Evolutionary conservation across 305 asterid genomes (phyloP).

Genomic region (Fraxinus baroniana): DNA sequence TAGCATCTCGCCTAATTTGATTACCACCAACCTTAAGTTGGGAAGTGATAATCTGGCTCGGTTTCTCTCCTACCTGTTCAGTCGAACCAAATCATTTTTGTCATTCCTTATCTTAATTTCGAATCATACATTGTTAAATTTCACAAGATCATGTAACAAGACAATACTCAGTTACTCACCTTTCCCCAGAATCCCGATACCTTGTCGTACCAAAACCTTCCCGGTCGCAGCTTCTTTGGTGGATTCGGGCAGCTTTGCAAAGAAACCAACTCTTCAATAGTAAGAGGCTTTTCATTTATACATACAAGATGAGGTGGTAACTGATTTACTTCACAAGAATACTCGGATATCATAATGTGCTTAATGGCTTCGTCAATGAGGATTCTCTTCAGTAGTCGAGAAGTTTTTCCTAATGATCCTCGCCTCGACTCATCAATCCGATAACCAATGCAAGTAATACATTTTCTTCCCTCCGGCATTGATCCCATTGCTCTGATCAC

Average conservation of each 20-base stretch:
- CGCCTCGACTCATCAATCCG: slow-evolving; percentile 58
- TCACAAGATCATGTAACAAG: background rate
- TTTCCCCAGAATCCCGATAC: slow-evolving; percentile 88
- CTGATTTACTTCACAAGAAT: slow-evolving; percentile 59
- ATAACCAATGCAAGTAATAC: slow-evolving; percentile 59
- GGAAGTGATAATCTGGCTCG: slow-evolving; percentile 69
- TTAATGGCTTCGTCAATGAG: slow-evolving; percentile 39
- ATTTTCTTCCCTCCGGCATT: slow-evolving; percentile 90
- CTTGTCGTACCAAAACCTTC: slow-evolving; percentile 83
- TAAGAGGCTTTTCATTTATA: slow-evolving; percentile 57
- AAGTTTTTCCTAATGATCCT: slow-evolving; percentile 58
- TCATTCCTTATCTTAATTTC: background rate
- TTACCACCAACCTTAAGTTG: slow-evolving; percentile 54
- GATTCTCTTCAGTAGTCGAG: slow-evolving; percentile 58
- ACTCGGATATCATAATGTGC: slow-evolving; percentile 55
- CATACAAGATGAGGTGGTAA: slow-evolving; percentile 49
- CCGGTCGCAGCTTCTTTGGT: slow-evolving; percentile 80
- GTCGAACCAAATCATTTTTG: slow-evolving; percentile 17
- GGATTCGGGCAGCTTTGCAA: slow-evolving; percentile 69
- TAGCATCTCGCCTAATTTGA: slow-evolving; percentile 46
- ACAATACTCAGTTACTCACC: slow-evolving; percentile 43
- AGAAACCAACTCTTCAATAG: slow-evolving; percentile 47
- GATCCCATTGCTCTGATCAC: slow-evolving; percentile 87
- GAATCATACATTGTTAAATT: background rate
- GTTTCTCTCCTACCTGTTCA: slow-evolving; percentile 70